Base-by-base conservation (phyloP, 2,329 filamentous ascomycete genomes). In the Mollisia scopiformis region DNA sequence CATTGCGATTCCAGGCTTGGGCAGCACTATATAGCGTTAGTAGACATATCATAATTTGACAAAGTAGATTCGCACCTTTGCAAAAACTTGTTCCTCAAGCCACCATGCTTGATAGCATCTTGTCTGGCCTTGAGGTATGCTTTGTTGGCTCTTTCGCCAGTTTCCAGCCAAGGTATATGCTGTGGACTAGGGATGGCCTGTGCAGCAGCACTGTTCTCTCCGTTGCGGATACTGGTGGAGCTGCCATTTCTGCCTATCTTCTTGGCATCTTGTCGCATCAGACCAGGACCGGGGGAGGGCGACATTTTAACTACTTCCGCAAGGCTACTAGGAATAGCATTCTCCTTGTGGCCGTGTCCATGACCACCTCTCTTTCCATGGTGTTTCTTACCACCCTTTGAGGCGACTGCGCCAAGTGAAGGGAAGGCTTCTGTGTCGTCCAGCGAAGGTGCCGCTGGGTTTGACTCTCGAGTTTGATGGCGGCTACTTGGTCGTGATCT, bases 1-100 rank as follows among this genome's bases (percentile, higher is more conserved):
- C 95, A 71, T 97, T 98, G 60, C 95, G 90, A 74, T 98, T 97
- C 94, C 95, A 99, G 23, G 95, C 95, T 82, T 98, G 94, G 8
- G 94, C 94, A 67, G 95, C 95, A 75, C 93, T 96, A 65, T 43
- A 62, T 47, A 61, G 70, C 61, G 37, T 68, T 55, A 70, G 62
- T 49, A 11, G 31, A 25, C n/a, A n/a, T 52, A n/a, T 2, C 8
- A 51, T 23, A 10, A n/a, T 10, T 30, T 19, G 16, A 5, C 13
- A 25, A 10, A 49, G 23, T 19, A 21, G 35, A 39, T 50, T 33
- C 47, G 79, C 78, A 94, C 92, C 92, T 97, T 76, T 97, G 94
- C 57, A 99, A 78, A 71, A 98, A 99, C 75, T 98, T 98, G 76
- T 98, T 99, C 65, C 95, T 87, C 74, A 97, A 85, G 68, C 93